Evolutionary conservation across 108 stramenopile species (phyloP), one percentile per base, ranked within the genome.

Genomic region (Cyclotella atomus): DNA sequence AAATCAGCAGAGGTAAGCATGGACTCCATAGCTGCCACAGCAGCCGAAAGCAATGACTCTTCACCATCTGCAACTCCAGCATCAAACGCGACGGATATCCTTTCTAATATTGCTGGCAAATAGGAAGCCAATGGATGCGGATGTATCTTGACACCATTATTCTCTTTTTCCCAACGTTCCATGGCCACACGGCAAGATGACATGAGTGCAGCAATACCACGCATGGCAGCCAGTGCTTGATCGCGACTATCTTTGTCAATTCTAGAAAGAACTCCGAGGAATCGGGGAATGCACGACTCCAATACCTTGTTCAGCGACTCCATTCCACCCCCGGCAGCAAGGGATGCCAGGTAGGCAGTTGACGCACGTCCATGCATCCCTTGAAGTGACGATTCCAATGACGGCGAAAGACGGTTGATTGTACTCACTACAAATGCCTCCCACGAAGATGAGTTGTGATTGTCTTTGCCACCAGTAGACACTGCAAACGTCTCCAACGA

Each of bases 331-430:
- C 84, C 82, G 14, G 89, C 78, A 25, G 83, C 80, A 64, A 95
- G 59, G 30, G 87, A 85, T 29, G 93, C 91, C 54, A 90, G 66
- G 73, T 92, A 95, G 30, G 88, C 93, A 67, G 90, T 89, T 15
- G 85, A 82, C 10, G 78, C 84, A 24, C 87, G 79, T 36, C 85
- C 85, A 38, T 83, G 74, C 62, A 77, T 64, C 17, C 65, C 75
- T 27, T 89, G 79, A 15, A 90, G 89, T 9, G 90, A 70, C 23
- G 82, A 63, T 14, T 65, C 62, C 12, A 94, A 50, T 43, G 75
- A 70, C 10, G 69, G 71, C 19, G 76, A 45, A 21, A 85, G 64
- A 24, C 56, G 73, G 32, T 76, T 61, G 20, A 87, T 69, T 10
- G 83, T 46, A 41, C 85, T 69, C 10, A 75, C 23, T 9, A 92